Evolutionary conservation across 176 grass and related monocot species (phyloP).

Genomic region (Puccinellia tenuiflora): DNA sequence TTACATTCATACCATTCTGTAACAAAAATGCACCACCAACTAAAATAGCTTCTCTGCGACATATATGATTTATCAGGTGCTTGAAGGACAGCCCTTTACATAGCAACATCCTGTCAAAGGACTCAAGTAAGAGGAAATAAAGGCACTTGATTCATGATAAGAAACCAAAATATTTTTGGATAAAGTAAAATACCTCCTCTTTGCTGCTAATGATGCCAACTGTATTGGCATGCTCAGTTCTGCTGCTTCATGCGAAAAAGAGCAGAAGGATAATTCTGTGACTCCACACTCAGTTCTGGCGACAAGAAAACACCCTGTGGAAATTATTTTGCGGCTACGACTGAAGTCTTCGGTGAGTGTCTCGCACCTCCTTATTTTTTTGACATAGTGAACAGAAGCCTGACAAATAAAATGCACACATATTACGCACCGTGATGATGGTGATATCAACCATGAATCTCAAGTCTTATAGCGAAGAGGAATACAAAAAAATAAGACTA

Average conservation of each 20-base stretch:
- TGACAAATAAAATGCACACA: not conserved
- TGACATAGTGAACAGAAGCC: not conserved
- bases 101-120: not conserved
- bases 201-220: not conserved
- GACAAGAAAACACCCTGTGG: not conserved
- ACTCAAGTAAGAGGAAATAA: not conserved
- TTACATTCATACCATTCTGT: not conserved
- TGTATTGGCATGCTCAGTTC: not conserved
- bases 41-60: no score
- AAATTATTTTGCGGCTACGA: not conserved
- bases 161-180: no score
- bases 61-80: not conserved
- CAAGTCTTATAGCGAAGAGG: no score
- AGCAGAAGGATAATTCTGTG: not conserved
- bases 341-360: not conserved
- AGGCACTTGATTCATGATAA: no score
- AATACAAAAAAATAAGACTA: not conserved
- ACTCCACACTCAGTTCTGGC: not conserved
- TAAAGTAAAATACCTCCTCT: not conserved
- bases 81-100: no score
- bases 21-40: no score
- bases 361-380: not conserved
- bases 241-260: not conserved
- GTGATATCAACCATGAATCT: no score
- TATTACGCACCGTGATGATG: not conserved